Evolutionary conservation across 2,329 filamentous ascomycete genomes (phyloP).

Genomic region (Corniculantispora saksenae): DNA sequence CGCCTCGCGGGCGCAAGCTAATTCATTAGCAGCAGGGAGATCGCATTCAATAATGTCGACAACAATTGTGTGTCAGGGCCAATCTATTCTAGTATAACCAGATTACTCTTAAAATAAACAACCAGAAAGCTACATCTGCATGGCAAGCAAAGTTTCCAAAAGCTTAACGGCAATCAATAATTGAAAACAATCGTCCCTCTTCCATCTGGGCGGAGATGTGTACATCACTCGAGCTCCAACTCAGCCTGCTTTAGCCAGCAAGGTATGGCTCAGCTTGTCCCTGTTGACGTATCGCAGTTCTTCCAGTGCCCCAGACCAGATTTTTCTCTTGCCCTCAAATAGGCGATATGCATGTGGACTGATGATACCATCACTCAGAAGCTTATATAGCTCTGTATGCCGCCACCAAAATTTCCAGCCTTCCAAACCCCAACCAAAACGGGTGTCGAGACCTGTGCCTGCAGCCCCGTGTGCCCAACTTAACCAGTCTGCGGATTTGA

Average conservation of each 20-base stretch:
- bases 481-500: slow-evolving; percentile 38
- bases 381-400: slow-evolving; percentile 38
- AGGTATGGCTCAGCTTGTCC: not conserved
- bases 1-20: not conserved
- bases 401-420: slow-evolving; percentile 45
- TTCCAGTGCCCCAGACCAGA: slow-evolving; percentile 41
- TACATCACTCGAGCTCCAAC: not conserved
- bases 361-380: slow-evolving; percentile 41
- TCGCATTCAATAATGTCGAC: no score
- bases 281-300: slow-evolving; percentile 9
- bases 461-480: slow-evolving; percentile 43
- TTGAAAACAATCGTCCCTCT: not conserved
- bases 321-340: slow-evolving; percentile 42
- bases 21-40: no score
- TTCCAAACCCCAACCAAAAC: slow-evolving; percentile 42
- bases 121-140: no score
- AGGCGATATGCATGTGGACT: slow-evolving; percentile 43
- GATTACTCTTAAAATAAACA: no score
- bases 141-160: not conserved
- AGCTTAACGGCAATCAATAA: not conserved
- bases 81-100: no score
- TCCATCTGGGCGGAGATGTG: not conserved
- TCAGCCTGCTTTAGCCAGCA: not conserved
- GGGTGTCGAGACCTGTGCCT: slow-evolving; percentile 41
- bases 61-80: no score